phyloP scores from a whole-genome alignment of 768 basidiomycete genomes.

The button mushroom (Agaricus bisporus) region DNA sequence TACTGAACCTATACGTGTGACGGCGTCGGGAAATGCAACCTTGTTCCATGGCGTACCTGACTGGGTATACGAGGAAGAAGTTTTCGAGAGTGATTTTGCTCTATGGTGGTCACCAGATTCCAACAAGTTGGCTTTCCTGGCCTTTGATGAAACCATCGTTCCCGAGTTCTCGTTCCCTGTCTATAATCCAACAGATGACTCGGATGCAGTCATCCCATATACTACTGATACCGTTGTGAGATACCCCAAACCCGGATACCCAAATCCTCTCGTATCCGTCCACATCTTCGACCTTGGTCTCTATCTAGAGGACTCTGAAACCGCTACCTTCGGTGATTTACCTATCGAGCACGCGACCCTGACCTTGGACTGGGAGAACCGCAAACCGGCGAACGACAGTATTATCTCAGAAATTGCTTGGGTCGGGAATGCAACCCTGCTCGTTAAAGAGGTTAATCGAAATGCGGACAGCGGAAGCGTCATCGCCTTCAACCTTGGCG shows the following conservation, averaged over 20 bases:
- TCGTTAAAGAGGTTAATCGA: slow-evolving; percentile 85
- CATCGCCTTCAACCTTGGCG: slow-evolving; percentile 60
- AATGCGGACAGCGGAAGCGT: slow-evolving; percentile 78
- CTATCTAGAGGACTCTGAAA: slow-evolving; percentile 33
- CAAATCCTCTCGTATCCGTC: slow-evolving; percentile 80
- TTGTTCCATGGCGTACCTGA: slow-evolving; percentile 94
- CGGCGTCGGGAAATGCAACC: slow-evolving; percentile 71
- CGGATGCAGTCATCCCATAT: slow-evolving; percentile 72
- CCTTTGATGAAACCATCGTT: slow-evolving; percentile 84
- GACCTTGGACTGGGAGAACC: slow-evolving; percentile 61
- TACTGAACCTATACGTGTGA: slow-evolving; percentile 63
- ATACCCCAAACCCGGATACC: slow-evolving; percentile 88
- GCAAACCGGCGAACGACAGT: slow-evolving; percentile 53
- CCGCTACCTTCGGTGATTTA: slow-evolving; percentile 15
- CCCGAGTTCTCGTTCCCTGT: slow-evolving; percentile 84
- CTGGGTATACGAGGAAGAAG: slow-evolving; percentile 97
- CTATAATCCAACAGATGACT: slow-evolving; percentile 80
- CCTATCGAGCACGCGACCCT: slow-evolving; percentile 38
- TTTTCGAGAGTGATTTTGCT: slow-evolving; percentile 65
- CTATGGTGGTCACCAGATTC: slow-evolving; percentile 92
- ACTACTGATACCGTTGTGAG: slow-evolving; percentile 63
- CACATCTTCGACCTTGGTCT: slow-evolving; percentile 74
- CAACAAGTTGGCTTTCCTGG: slow-evolving; percentile 72
- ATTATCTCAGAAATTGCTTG: slow-evolving; percentile 82
- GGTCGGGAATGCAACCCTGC: slow-evolving; percentile 68